Percentiles rank a stretch among this genome's conserved stretches.
phyloP scores from a whole-genome alignment of 192 early-diverging fungal species.

The Linnemannia exigua region DNA sequence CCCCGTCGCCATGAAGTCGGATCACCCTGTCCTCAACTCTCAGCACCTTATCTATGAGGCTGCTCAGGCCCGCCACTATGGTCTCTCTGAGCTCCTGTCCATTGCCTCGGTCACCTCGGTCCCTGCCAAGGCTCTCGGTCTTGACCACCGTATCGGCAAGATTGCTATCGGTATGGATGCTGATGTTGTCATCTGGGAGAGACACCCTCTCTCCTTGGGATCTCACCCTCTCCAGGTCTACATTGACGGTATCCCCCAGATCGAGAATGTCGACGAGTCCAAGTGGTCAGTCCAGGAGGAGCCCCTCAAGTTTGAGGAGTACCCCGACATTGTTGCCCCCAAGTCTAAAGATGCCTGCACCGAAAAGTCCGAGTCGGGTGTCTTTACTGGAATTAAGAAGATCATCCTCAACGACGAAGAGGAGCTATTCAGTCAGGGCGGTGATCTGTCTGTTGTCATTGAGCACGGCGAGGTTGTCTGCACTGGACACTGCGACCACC shows the following conservation, averaged over 20 bases:
- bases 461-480: conserved; percentile 72
- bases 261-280: conserved; percentile 51
- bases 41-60: conserved; percentile 85
- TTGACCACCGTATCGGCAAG: conserved; percentile 75
- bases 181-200: conserved; percentile 86
- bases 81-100: conserved; percentile 69
- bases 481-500: conserved; percentile 45
- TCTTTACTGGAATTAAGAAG: conserved; percentile 50
- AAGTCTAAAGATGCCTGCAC: conserved; percentile 43
- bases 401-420: conserved; percentile 57
- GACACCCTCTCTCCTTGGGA: conserved; percentile 75
- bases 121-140: conserved; percentile 77
- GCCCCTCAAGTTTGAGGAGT: conserved; percentile 26
- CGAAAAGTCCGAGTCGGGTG: conserved; percentile 30
- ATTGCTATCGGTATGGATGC: conserved; percentile 81
- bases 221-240: conserved; percentile 82
- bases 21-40: conserved; percentile 84
- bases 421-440: conserved; percentile 39
- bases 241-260: conserved; percentile 78
- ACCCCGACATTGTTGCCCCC: conserved; percentile 28
- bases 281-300: conserved; percentile 29
- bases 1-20: conserved; percentile 80
- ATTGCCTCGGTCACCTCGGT: conserved; percentile 78
- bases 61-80: conserved; percentile 80
- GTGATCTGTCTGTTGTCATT: conserved; percentile 64